These are phyloP conservation scores for Suillus tomentosus DNA, from an alignment of 768 basidiomycete genomes.

Conservation along the genomic window DNA sequence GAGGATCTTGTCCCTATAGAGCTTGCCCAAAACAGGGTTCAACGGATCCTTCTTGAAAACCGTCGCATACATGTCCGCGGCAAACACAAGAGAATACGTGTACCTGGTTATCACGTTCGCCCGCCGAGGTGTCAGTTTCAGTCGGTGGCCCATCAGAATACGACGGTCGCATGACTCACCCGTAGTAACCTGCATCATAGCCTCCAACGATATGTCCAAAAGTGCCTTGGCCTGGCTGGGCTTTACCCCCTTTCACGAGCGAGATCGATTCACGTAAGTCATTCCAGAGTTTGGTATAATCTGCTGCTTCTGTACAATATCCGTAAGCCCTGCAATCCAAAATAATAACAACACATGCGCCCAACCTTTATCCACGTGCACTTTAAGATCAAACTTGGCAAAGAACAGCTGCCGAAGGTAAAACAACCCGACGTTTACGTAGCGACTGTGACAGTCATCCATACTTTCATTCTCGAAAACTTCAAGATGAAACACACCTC, in stretches of 20 bases:
- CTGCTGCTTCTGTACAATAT: constrained; percentile 52
- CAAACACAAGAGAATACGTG: constrained; percentile 72
- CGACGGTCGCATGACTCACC: constrained; percentile 1
- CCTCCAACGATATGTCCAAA: constrained; percentile 81
- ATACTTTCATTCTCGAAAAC: background rate
- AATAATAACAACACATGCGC: background rate
- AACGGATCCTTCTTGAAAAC: constrained; percentile 84
- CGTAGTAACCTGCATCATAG: constrained; percentile 70
- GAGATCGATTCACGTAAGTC: constrained; percentile 68
- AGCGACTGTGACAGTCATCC: constrained; percentile 46
- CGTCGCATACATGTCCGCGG: constrained; percentile 63
- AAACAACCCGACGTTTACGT: constrained; percentile 81
- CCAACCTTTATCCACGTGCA: constrained; percentile 68
- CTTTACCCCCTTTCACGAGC: constrained; percentile 61
- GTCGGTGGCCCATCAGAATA: background rate
- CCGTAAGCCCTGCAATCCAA: background rate
- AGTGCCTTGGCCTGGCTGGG: constrained; percentile 67
- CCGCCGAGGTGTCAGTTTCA: constrained; percentile 1
- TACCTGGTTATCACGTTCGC: constrained; percentile 39
- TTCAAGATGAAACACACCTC: constrained; percentile 45
- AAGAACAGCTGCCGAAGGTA: constrained; percentile 86
- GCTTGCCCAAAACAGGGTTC: constrained; percentile 61
- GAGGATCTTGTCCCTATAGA: constrained; percentile 78
- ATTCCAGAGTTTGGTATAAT: constrained; percentile 84
- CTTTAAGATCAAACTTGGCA: constrained; percentile 74